Percentiles rank a stretch among this genome's conserved stretches.
Evolutionary conservation across 2,329 filamentous ascomycete genomes (phyloP).

Genomic region (Fusarium subglutinans): DNA sequence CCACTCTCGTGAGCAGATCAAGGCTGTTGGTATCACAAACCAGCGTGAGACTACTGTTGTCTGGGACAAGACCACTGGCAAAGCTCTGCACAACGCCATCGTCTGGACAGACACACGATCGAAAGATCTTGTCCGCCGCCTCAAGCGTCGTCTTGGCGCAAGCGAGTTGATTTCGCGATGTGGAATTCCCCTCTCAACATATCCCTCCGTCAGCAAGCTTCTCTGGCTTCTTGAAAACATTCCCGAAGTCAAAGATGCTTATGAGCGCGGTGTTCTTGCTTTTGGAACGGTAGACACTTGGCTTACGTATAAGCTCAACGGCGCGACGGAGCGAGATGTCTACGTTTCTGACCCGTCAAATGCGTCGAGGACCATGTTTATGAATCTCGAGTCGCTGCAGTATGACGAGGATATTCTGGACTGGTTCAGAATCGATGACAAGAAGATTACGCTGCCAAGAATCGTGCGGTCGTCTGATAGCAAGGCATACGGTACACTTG

Average conservation of each 20-base stretch:
- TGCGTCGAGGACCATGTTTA: conserved; percentile 86
- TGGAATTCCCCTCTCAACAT: conserved; percentile 82
- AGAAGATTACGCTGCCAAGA: conserved; percentile 76
- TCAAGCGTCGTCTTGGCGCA: conserved; percentile 73
- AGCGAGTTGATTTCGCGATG: conserved; percentile 74
- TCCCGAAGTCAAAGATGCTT: conserved; percentile 72
- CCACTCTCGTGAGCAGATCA: conserved; percentile 73
- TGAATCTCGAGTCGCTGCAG: conserved; percentile 79
- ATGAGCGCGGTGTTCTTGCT: conserved; percentile 75
- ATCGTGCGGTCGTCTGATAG: conserved; percentile 79
- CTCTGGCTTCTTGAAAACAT: conserved; percentile 79
- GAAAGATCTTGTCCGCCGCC: conserved; percentile 74
- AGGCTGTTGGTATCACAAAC: conserved; percentile 82
- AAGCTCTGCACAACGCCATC: conserved; percentile 82
- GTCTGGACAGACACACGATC: conserved; percentile 88
- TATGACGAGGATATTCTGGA: conserved; percentile 78
- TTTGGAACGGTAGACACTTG: conserved; percentile 86
- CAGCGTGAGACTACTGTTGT: conserved; percentile 85
- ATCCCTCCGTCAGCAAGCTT: conserved; percentile 81
- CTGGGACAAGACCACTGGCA: conserved; percentile 80
- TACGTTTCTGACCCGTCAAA: conserved; percentile 84
- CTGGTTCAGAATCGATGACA: conserved; percentile 77
- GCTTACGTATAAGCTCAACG: conserved; percentile 83
- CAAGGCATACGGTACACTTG: conserved; percentile 73
- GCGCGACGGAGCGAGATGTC: conserved; percentile 69